These are phyloP conservation scores for Colletotrichum trifolii DNA, from an alignment of 2,329 filamentous ascomycete species.

Conservation along the genomic window DNA sequence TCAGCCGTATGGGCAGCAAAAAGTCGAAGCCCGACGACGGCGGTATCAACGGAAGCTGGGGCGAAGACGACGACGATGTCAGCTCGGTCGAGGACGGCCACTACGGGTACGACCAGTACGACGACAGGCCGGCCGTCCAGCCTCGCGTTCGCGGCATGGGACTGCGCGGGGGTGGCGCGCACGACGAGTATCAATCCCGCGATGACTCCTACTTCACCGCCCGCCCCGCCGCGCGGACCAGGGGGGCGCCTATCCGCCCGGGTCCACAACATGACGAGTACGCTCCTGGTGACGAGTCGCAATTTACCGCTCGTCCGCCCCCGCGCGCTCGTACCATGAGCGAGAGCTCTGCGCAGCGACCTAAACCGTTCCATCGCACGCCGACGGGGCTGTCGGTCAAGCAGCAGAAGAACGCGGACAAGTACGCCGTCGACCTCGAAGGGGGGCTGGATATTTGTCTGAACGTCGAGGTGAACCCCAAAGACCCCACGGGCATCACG, in stretches of 20 bases:
- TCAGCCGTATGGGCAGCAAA: slow-evolving; percentile 57
- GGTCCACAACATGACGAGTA: slow-evolving; percentile 25
- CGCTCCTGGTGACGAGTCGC: slow-evolving; percentile 17
- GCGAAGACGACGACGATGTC: slow-evolving; percentile 52
- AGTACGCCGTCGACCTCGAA: slow-evolving; percentile 77
- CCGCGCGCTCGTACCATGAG: slow-evolving; percentile 42
- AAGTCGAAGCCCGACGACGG: slow-evolving; percentile 57
- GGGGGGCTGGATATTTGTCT: slow-evolving; percentile 87
- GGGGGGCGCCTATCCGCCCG: slow-evolving; percentile 27
- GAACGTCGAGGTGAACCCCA: slow-evolving; percentile 88
- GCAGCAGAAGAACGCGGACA: slow-evolving; percentile 65
- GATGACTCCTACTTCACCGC: slow-evolving; percentile 69
- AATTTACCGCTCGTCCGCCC: slow-evolving; percentile 28
- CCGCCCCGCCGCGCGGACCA: slow-evolving; percentile 42
- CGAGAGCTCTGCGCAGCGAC: slow-evolving; percentile 30
- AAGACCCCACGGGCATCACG: slow-evolving; percentile 89
- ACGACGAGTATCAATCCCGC: slow-evolving; percentile 63
- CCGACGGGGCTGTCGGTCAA: slow-evolving; percentile 76
- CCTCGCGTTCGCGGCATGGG: slow-evolving; percentile 37
- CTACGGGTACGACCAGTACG: slow-evolving; percentile 38
- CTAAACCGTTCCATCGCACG: slow-evolving; percentile 70
- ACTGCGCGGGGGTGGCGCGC: slow-evolving; percentile 54
- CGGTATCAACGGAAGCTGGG: slow-evolving; percentile 67
- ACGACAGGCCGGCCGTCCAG: slow-evolving; percentile 23
- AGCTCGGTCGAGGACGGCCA: slow-evolving; percentile 37